These are phyloP conservation scores for Datura wrightii DNA, from an alignment of 257 asterid genomes.

Conservation along the genomic window DNA sequence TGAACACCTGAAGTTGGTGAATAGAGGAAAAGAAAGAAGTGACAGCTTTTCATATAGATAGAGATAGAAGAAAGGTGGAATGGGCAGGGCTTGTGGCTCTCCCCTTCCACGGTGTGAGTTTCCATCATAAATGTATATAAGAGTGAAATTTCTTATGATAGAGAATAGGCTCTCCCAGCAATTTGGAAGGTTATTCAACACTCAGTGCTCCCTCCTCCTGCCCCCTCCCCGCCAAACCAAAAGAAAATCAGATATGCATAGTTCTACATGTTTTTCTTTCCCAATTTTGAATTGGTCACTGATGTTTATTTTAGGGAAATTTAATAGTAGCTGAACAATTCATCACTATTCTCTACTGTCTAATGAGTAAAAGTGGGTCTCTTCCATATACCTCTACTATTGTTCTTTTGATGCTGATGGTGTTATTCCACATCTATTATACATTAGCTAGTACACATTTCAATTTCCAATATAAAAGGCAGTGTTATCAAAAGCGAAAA, in stretches of 20 bases:
- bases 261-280: background rate
- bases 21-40: background rate
- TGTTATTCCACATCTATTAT: background rate
- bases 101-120: background rate
- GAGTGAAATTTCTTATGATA: slow-evolving; percentile 23
- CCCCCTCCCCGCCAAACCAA: background rate
- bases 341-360: slow-evolving; percentile 10
- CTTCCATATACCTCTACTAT: background rate
- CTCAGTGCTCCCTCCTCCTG: background rate
- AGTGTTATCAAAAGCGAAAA: too few species aligned
- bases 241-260: slow-evolving; percentile 4
- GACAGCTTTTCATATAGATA: slow-evolving; percentile 8
- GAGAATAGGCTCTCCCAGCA: slow-evolving; percentile 4
- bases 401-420: slow-evolving; percentile 2
- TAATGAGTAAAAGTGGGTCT: slow-evolving; percentile 8
- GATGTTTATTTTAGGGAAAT: background rate
- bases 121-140: background rate
- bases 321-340: background rate
- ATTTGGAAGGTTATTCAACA: background rate
- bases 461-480: background rate
- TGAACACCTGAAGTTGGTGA: slow-evolving; percentile 23
- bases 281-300: slow-evolving; percentile 12
- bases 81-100: slow-evolving; percentile 12
- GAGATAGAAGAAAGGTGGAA: slow-evolving; percentile 1
- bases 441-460: background rate